Evolutionary conservation across 2,329 filamentous ascomycete genomes (phyloP), one percentile per base, ranked within the genome.

Genomic region (Dactylellina cionopaga): DNA sequence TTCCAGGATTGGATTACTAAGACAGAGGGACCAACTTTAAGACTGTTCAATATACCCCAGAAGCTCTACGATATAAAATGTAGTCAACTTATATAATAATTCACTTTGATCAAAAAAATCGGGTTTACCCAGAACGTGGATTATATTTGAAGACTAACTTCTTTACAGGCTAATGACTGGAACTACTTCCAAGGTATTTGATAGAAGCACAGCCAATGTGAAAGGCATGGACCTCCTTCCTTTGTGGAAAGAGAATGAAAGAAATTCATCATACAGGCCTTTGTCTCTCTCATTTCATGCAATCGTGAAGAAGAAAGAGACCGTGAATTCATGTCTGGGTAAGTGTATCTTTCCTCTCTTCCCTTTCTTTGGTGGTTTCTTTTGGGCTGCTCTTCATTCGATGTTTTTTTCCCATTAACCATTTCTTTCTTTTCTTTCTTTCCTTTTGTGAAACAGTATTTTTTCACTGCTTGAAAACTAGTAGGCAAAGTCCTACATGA

Each of bases 251-350:
- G n/a, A 22, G 49, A 37, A 54, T 1, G 22, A 19, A 11, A 27
- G 24, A n/a, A 54, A 35, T 41, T 62, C 47, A 54, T 64, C 47
- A 44, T 64, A 46, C 47, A 64, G 17, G 17, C 46, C 35, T 27
- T n/a, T n/a, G n/a, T n/a, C n/a, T n/a, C n/a, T n/a, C n/a, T n/a
- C n/a, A n/a, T n/a, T 46, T 27, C 27, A 64, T 31, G 43, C 31
- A 55, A 46, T n/a, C 10, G 24, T n/a, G 47, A 35, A 17, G 37
- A 15, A 55, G 13, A 37, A 43, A 54, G 37, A 44, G 37, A 37
- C 7, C 25, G 47, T 37, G 47, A 46, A 31, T 47, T 15, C 35
- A 35, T 46, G 37, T 31, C 19, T 19, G 29, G 22, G 37, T 19
- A 46, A 27, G 22, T 25, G 24, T 29, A n/a, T 19, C 11, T 7